A percentile compares a stretch with the other conserved stretches of the same genome.
These are phyloP conservation scores for Gracilariopsis chorda DNA, from an alignment of 23 red algal genomes.

Conservation along the genomic window DNA sequence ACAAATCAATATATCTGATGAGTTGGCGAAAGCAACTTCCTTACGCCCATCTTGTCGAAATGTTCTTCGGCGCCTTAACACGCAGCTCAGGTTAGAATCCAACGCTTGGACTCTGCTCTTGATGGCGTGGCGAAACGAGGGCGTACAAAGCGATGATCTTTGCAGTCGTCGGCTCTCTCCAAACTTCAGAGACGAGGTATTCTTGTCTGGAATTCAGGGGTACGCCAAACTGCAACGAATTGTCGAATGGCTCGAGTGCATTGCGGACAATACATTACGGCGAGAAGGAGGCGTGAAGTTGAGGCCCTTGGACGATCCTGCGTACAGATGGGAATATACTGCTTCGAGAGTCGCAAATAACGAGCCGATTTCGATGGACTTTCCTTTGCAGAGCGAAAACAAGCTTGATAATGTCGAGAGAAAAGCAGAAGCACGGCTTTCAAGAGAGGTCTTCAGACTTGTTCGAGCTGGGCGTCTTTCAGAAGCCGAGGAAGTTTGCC, in stretches of 20 bases:
- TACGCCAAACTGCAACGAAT: slow-evolving; percentile 19
- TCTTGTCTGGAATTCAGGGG: not conserved
- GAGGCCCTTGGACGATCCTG: slow-evolving; percentile 64
- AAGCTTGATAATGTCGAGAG: slow-evolving; percentile 29
- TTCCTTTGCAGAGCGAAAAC: not conserved
- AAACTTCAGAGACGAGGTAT: not conserved
- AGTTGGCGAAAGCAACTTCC: not conserved
- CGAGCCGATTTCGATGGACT: slow-evolving; percentile 51
- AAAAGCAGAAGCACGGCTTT: slow-evolving; percentile 50
- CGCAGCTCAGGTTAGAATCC: slow-evolving; percentile 20
- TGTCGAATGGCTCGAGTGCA: slow-evolving; percentile 47
- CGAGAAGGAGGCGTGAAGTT: slow-evolving; percentile 32
- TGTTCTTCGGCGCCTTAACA: not conserved
- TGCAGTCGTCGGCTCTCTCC: slow-evolving; percentile 17
- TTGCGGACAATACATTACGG: slow-evolving; percentile 21
- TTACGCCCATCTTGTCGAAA: not conserved
- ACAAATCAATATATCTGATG: not conserved
- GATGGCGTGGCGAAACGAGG: slow-evolving; percentile 12
- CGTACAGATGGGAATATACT: slow-evolving; percentile 64
- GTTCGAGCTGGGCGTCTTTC: slow-evolving; percentile 39
- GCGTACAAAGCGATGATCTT: slow-evolving; percentile 15
- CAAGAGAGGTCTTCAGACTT: slow-evolving; percentile 41
- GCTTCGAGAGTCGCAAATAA: not conserved
- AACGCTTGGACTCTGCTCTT: slow-evolving; percentile 34
- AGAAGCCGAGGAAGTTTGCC: slow-evolving; percentile 44